Percentiles rank a stretch among this genome's conserved stretches.
These are phyloP conservation scores for Stephania japonica DNA, from an alignment of 164 flowering plant species.

Conservation along the genomic window DNA sequence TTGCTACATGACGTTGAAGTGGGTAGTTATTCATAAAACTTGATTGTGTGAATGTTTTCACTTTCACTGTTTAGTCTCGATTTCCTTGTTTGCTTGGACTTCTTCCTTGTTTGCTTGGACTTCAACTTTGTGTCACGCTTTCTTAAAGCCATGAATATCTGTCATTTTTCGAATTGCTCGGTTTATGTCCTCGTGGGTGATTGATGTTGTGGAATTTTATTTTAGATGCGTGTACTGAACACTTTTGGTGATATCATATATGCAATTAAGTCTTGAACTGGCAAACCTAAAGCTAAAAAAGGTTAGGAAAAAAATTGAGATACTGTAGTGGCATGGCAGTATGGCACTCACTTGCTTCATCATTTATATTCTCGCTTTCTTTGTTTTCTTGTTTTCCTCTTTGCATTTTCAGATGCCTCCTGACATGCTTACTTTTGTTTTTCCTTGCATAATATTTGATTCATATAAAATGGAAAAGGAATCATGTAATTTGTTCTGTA, in stretches of 20 bases:
- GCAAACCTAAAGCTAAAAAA: background rate
- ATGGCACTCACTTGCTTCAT: background rate
- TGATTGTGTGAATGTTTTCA: background rate
- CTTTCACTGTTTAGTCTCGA: too few species aligned
- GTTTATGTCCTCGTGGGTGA: background rate
- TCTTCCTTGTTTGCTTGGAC: background rate
- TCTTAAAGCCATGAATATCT: too few species aligned
- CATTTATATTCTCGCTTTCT: background rate
- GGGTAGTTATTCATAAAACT: slow-evolving; percentile 16
- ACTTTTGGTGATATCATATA: background rate
- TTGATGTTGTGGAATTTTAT: background rate
- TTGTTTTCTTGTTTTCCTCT: background rate
- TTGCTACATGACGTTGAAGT: slow-evolving; percentile 90
- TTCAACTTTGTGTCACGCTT: too few species aligned
- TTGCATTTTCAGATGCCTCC: background rate
- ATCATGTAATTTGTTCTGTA: background rate
- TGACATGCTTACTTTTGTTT: background rate
- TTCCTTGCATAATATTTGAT: background rate
- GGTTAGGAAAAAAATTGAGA: background rate
- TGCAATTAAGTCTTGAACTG: background rate
- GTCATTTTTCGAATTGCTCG: background rate
- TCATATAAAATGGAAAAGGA: background rate
- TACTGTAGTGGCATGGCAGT: background rate
- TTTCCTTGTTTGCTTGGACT: background rate
- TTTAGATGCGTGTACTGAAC: background rate